Evolutionary conservation across 345 rosid genomes (phyloP), one percentile per base, ranked within the genome.

Genomic region (Combretum micranthum): DNA sequence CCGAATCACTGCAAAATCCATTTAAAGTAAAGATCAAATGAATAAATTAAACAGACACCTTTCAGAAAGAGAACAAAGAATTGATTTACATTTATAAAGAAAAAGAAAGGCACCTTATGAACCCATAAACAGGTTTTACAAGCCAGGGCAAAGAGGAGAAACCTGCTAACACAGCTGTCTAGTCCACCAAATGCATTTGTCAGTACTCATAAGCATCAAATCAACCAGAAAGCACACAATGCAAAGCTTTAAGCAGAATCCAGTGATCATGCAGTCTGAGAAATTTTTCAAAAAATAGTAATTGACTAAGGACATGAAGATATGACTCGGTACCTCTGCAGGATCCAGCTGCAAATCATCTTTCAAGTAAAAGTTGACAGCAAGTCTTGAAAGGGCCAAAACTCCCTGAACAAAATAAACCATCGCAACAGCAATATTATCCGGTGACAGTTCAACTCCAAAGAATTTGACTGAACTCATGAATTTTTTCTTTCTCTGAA

Each of bases 391-490:
- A 43, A 93, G 92, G 48, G 97, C 94, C 72, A 93, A 76, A 66
- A 90, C 99, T 68, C 99, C 99, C 81, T 90, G 97, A 72, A 93
- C 99, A 72, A 93, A 90, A 68, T 93, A 90, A 21, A 93, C 99
- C 96, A 90, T 93, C 3, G 97, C 87, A 55, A 93, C 95, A 1
- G 99, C 99, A 22, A 85, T 64, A 77, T 82, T 93, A 45, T 93
- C 96, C 4, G 99, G 96, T 13, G 97, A 85, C 61, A 93, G 73
- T 7, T 87, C 97, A 23, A 93, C 97, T 12, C 95, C 96, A 46
- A 74, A 81, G 59, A 71, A 14, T 61, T 64, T 88, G 55, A 72
- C 37, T 58, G 73, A 64, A 57, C 68, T 69, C 46, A 32, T 59
- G 19, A 52, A 13, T 59, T 66, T 47, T 52, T 67, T 82, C 54